phyloP scores from a whole-genome alignment of 2,329 filamentous ascomycete genomes.

The Fusarium sp. region DNA sequence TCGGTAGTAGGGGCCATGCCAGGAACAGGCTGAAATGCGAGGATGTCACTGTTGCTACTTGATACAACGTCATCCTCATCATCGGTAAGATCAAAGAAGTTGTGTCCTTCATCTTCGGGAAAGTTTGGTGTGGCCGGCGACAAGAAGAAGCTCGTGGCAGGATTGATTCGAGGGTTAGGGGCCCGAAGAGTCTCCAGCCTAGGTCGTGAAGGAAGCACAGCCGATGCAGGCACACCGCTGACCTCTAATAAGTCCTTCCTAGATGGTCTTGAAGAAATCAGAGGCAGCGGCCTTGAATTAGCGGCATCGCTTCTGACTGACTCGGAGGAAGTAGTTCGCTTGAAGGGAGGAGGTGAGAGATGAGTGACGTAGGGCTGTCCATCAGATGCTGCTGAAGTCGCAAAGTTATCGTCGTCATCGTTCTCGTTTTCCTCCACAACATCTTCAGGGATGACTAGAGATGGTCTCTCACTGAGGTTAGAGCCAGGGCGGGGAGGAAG shows the following conservation, averaged over 20 bases:
- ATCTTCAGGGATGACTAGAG: conserved; percentile 49
- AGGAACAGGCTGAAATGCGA: conserved; percentile 38
- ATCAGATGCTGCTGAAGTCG: conserved; percentile 60
- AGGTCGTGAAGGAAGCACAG: conserved; percentile 31
- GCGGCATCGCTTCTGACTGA: conserved; percentile 35
- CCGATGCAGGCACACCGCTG: conserved; percentile 29
- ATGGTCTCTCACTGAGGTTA: conserved; percentile 43
- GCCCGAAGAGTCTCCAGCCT: conserved; percentile 36
- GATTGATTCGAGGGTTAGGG: conserved; percentile 43
- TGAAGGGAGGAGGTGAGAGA: conserved; percentile 63
- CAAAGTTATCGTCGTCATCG: conserved; percentile 71
- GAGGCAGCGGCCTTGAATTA: conserved; percentile 39
- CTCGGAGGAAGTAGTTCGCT: conserved; percentile 48
- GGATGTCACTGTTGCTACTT: conserved; percentile 49
- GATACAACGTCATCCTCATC: conserved; percentile 53
- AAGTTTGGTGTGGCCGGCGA: conserved; percentile 52
- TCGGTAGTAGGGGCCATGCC: conserved; percentile 23
- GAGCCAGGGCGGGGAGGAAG: conserved; percentile 42
- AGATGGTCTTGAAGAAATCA: conserved; percentile 33
- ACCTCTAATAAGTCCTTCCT: conserved; percentile 12
- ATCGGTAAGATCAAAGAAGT: conserved; percentile 58
- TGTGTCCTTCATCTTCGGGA: conserved; percentile 53
- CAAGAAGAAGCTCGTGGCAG: conserved; percentile 41
- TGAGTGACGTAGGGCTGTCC: conserved; percentile 54
- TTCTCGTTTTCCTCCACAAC: conserved; percentile 52